Base-by-base conservation (phyloP, 352 stramenopile species). In the Phytopythium kandeliae region DNA sequence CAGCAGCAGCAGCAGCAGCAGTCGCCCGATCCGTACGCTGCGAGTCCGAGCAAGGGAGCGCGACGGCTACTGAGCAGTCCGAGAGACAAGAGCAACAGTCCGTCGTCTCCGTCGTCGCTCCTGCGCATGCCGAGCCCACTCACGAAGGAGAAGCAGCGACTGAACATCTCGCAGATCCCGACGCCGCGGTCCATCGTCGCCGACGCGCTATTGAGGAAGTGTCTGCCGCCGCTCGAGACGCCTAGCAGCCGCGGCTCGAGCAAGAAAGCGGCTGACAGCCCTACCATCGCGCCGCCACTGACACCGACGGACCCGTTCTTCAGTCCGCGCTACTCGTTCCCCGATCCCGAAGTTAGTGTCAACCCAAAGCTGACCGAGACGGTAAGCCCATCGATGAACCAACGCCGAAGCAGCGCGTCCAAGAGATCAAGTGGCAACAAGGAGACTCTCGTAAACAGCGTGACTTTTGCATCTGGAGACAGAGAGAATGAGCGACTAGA, bases 251-350 rank as follows among this genome's bases (percentile, higher is more conserved):
- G 43, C 25, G 43, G 37, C 8, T 3, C 25, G 43, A 31, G 44
- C 24, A 65, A 59, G 30, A 59, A 42, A 37, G 53, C 58, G 24
- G 60, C 69, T 25, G 9, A 19, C 33, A 48, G 45, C n/a, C 4
- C 44, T 35, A 22, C 48, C 25, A n/a, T 33, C 30, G 52, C 51
- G 44, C 35, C 35, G 12, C 8, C 22, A 8, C 51, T 85, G 42
- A 74, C 63, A 3, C 74, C 78, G 6, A 67, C 64, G 10, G 74
- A 86, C 53, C 70, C 74, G 22, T 86, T 89, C 53, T 86, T 85
- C 62, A 89, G 74, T 35, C 78, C 74, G 28, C 66, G 72, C 13
- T 86, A 79, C 56, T 65, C 71, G n/a, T 88, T 86, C 42, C 62
- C 75, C 19, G 52, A 54, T 21, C 43, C 30, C 17, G 24, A 46